Evolutionary conservation across 106 monocot species (phyloP), one percentile per base, ranked within the genome.

Genomic region (Xerophyta viscosa): DNA sequence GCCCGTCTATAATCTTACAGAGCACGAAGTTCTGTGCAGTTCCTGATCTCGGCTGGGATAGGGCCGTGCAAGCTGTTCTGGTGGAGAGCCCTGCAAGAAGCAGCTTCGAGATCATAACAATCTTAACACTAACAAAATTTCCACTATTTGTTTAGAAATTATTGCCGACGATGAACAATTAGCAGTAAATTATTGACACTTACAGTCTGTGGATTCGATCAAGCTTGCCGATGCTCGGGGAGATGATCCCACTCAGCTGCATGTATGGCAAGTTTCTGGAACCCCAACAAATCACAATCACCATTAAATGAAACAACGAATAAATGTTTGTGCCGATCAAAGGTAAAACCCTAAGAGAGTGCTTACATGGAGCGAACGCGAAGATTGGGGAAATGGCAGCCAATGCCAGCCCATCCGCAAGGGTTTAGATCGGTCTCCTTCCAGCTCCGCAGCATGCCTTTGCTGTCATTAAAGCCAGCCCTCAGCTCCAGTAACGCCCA

Each of bases 201-300:
- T 75, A 96, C 88, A 96, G 72, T 62, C 94, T 85, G 29, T 81
- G 78, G 21, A 96, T 71, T 54, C 77, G 71, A 10, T 53, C 59
- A 46, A 96, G 94, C 70, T 88, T 88, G 29, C 88, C 94, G 15
- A 96, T 88, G 70, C 81, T 96, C 0, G 81, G 73, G 23, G 94
- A 88, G 50, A 96, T 78, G 61, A 81, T 54, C 11, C 94, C 94
- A 6, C 72, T 66, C 8, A 96, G 88, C 46, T 76, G 81, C 88
- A 85, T 79, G 46, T 78, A 96, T 0, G 94, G 81, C 24, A 96
- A 70, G 71, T 85, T 76, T 60, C 88, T 94, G 69, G 14, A 20
- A 50, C 21, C 6, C 0, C 29, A 31, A 15, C 54, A 57, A 4
- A 1, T 4, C 9, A 26, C 25, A 53, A 24, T 11, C 22, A 59